phyloP scores from a whole-genome alignment of 169 alveolate species.

The Cryptosporidium parvum region DNA sequence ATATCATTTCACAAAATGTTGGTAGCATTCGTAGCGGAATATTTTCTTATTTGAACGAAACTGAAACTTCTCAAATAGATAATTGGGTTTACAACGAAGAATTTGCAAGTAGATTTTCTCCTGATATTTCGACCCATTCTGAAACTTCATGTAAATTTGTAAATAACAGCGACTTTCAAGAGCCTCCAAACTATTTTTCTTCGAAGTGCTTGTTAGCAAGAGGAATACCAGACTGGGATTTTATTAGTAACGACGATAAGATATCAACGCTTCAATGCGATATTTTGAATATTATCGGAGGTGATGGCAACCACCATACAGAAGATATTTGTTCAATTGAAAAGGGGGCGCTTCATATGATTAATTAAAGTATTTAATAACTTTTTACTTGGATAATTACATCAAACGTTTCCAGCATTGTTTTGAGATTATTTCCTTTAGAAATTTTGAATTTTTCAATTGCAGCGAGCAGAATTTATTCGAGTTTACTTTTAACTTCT shows the following conservation, averaged over 20 bases:
- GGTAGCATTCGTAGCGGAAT: slow-evolving; percentile 36
- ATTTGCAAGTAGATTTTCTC: slow-evolving; percentile 19
- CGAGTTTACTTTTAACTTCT: slow-evolving; percentile 17
- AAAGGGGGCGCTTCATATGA: slow-evolving; percentile 61
- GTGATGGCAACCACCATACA: slow-evolving; percentile 18
- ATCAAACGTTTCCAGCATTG: background rate
- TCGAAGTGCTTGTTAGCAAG: slow-evolving; percentile 30
- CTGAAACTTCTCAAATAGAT: slow-evolving; percentile 50
- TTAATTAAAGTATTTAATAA: slow-evolving; percentile 12
- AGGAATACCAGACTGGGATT: slow-evolving; percentile 61
- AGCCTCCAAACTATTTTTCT: slow-evolving; percentile 66
- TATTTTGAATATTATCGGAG: slow-evolving; percentile 57
- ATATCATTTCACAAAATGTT: slow-evolving; percentile 1
- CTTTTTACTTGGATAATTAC: background rate
- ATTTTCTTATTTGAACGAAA: slow-evolving; percentile 26
- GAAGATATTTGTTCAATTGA: slow-evolving; percentile 42
- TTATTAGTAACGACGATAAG: slow-evolving; percentile 27
- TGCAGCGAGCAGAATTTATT: slow-evolving; percentile 12
- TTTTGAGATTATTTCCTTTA: slow-evolving; percentile 7
- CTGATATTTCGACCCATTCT: slow-evolving; percentile 18
- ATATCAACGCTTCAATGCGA: slow-evolving; percentile 52
- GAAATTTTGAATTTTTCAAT: slow-evolving; percentile 25
- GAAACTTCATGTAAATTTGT: slow-evolving; percentile 32
- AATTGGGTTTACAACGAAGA: slow-evolving; percentile 59
- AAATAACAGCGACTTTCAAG: slow-evolving; percentile 53